These are phyloP conservation scores for Lactarius evosmus DNA, from an alignment of 768 basidiomycete genomes.

Conservation along the genomic window DNA sequence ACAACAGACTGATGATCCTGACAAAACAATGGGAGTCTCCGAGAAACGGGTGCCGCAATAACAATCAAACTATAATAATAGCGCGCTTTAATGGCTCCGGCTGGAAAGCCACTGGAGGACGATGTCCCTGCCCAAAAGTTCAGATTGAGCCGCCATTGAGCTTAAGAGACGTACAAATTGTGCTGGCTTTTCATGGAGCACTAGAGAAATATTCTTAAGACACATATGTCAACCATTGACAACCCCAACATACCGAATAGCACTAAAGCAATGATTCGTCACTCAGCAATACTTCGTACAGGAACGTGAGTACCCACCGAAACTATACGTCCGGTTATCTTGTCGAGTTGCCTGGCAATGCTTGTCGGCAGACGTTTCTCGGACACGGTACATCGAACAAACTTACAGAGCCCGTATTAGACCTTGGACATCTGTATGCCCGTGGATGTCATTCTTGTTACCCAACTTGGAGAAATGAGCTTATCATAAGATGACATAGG, in stretches of 20 bases:
- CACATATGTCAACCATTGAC: not conserved
- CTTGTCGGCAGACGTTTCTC: not conserved
- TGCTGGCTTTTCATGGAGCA: constrained; percentile 97
- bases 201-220: constrained; percentile 39
- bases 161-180: constrained; percentile 60
- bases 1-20: constrained; percentile 11
- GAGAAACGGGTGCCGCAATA: constrained; percentile 5
- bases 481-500: not conserved
- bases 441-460: constrained; percentile 88
- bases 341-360: constrained; percentile 61
- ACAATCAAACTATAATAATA: not conserved
- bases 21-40: constrained; percentile 5
- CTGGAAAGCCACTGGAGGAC: constrained; percentile 84
- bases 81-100: constrained; percentile 55
- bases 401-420: constrained; percentile 74
- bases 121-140: constrained; percentile 56
- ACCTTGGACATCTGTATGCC: constrained; percentile 75
- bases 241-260: constrained; percentile 55
- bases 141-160: constrained; percentile 13
- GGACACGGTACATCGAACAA: constrained; percentile 3
- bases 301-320: constrained; percentile 55
- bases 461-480: constrained; percentile 54
- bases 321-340: constrained; percentile 74
- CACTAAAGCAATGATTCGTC: constrained; percentile 45
- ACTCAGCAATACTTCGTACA: constrained; percentile 4